Conservation (phyloP, 176 grass and related monocot species). For the Saccharum officinarum region DNA sequence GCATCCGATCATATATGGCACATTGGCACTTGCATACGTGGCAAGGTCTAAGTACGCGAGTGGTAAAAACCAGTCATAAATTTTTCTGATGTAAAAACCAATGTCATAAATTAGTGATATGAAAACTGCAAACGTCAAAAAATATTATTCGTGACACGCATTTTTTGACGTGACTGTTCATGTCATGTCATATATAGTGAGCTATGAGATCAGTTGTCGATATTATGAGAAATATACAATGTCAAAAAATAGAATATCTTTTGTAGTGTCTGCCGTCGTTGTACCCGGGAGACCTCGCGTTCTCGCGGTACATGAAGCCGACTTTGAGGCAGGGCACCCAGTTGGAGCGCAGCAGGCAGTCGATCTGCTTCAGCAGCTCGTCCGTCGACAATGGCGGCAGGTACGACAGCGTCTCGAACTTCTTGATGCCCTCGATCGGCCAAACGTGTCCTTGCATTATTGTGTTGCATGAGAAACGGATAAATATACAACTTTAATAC, state of each 20-base stretch:
- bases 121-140: too few species aligned
- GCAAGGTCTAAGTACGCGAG: too few species aligned
- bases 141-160: too few species aligned
- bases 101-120: too few species aligned
- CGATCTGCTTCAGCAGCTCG: constrained; percentile 54
- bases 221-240: background rate
- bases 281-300: constrained; percentile 41
- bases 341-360: constrained; percentile 44
- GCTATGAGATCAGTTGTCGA: background rate
- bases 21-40: too few species aligned
- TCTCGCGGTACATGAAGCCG: constrained; percentile 48
- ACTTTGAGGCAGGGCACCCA: constrained; percentile 48
- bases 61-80: too few species aligned
- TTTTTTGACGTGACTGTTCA: too few species aligned
- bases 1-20: too few species aligned
- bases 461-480: too few species aligned
- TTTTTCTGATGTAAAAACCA: too few species aligned
- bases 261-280: constrained; percentile 60
- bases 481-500: too few species aligned
- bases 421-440: constrained; percentile 48
- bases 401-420: constrained; percentile 78
- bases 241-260: background rate
- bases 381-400: constrained; percentile 37
- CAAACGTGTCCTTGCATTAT: constrained; percentile 44
- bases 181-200: background rate